Conservation (phyloP, 169 alveolate species). For the Plasmodium fragile region DNA sequence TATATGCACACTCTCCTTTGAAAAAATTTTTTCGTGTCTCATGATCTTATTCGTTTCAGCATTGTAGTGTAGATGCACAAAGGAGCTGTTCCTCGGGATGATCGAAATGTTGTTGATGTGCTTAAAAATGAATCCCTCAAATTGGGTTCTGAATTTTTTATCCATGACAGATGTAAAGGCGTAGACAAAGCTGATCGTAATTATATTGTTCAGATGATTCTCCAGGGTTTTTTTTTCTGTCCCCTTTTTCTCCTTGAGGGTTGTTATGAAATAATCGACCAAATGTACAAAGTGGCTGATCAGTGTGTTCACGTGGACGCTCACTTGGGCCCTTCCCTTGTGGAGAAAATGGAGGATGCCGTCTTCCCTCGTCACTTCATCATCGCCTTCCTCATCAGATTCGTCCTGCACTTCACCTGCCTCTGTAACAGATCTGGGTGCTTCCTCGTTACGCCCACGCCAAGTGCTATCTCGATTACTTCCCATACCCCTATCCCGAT, state of each 20-base stretch:
- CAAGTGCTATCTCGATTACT: background rate
- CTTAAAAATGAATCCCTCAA: slow-evolving; percentile 51
- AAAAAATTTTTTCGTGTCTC: slow-evolving; percentile 24
- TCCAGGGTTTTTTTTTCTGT: slow-evolving; percentile 28
- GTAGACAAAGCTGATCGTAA: slow-evolving; percentile 33
- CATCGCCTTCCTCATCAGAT: background rate
- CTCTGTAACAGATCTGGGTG: background rate
- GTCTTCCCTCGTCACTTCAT: background rate
- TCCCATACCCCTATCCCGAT: background rate
- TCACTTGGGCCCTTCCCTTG: background rate
- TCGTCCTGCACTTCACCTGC: background rate
- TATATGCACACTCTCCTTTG: slow-evolving; percentile 14
- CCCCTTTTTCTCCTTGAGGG: slow-evolving; percentile 48
- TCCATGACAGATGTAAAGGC: slow-evolving; percentile 46
- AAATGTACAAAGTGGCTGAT: slow-evolving; percentile 9
- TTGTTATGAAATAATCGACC: slow-evolving; percentile 17
- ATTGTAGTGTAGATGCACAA: slow-evolving; percentile 40
- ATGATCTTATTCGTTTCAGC: slow-evolving; percentile 32
- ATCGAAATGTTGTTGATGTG: slow-evolving; percentile 59
- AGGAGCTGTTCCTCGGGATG: slow-evolving; percentile 33
- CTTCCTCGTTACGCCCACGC: background rate
- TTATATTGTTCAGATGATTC: slow-evolving; percentile 30
- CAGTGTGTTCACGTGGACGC: slow-evolving; percentile 28
- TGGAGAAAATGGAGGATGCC: background rate
- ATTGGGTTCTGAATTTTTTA: slow-evolving; percentile 3